A percentile compares a stretch with the other conserved stretches of the same genome.
These are phyloP conservation scores for Escallonia herrerae DNA, from an alignment of 129 eudicot species.

Conservation along the genomic window DNA sequence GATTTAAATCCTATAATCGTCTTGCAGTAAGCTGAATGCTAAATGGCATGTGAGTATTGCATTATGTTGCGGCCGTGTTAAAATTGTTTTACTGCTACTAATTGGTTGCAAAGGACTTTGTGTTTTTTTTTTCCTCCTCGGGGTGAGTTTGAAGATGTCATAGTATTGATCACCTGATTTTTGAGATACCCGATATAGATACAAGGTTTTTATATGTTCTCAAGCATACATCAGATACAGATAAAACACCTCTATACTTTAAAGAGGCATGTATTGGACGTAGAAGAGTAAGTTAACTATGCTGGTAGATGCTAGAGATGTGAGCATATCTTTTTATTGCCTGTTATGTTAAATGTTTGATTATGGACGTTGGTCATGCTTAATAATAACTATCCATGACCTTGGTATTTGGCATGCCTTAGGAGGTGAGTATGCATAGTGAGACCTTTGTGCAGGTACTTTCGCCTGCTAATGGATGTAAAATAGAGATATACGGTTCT, in stretches of 20 bases:
- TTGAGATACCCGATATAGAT: neutral
- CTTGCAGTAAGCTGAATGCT: neutral
- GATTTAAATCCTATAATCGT: neutral
- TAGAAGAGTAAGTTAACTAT: neutral
- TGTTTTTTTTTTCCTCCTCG: neutral
- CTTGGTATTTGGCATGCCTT: too few relatives aligned
- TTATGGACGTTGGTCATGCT: too few relatives aligned
- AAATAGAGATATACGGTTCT: too few relatives aligned
- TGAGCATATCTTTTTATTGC: too few relatives aligned
- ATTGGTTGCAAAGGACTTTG: neutral
- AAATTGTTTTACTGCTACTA: conserved; percentile 3
- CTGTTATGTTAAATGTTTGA: too few relatives aligned
- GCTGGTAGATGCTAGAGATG: neutral
- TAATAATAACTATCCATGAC: too few relatives aligned
- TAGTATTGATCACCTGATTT: too few relatives aligned
- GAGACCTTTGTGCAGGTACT: too few relatives aligned
- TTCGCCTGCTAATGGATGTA: too few relatives aligned
- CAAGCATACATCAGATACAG: neutral
- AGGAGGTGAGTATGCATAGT: too few relatives aligned
- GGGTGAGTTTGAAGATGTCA: neutral
- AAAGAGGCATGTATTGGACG: neutral
- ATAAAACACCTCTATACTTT: neutral
- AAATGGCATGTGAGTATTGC: neutral
- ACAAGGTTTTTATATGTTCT: neutral
- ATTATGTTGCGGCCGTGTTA: neutral